Percentiles rank a stretch among this genome's conserved stretches.
phyloP scores from a whole-genome alignment of 441 rosid species.

The Mallotus repandus region DNA sequence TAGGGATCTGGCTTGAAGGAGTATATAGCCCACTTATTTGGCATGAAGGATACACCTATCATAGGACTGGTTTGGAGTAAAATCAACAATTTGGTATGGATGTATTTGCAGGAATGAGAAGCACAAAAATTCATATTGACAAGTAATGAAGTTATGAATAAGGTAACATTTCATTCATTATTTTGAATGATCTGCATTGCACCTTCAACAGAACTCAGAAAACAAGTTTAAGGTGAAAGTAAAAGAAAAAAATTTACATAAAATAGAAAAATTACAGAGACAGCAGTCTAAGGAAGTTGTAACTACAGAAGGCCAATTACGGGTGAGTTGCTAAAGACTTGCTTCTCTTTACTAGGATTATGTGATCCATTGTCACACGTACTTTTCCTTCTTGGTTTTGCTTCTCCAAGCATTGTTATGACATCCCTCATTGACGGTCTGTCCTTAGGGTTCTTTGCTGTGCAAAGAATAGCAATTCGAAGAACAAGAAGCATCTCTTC shows the following conservation, averaged over 20 bases:
- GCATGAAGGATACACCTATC: not conserved
- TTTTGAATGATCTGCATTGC: not conserved
- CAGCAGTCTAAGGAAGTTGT: not conserved
- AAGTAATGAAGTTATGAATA: not conserved
- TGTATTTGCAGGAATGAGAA: not conserved
- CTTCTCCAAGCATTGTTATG: conserved; percentile 84
- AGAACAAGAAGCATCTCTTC: conserved; percentile 89
- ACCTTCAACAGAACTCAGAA: conserved; percentile 13
- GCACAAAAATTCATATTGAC: not conserved
- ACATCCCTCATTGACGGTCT: conserved; percentile 87
- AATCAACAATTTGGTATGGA: not conserved
- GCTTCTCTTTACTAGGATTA: conserved; percentile 41
- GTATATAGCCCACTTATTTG: not conserved
- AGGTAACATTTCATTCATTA: too few species aligned
- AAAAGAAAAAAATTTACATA: conserved; percentile 23
- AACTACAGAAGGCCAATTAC: conserved; percentile 43
- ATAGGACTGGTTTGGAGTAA: too few species aligned
- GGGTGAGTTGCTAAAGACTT: conserved; percentile 47
- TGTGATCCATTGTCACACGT: conserved; percentile 39
- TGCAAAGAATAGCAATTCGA: conserved; percentile 72
- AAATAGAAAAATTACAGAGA: conserved; percentile 7
- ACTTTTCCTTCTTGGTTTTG: conserved; percentile 86
- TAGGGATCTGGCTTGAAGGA: not conserved
- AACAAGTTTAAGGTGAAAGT: not conserved
- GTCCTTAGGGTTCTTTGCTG: conserved; percentile 81